Base-by-base conservation (phyloP, 1,284 basidiomycete genomes). In the Lentinula novae-zelandiae region DNA sequence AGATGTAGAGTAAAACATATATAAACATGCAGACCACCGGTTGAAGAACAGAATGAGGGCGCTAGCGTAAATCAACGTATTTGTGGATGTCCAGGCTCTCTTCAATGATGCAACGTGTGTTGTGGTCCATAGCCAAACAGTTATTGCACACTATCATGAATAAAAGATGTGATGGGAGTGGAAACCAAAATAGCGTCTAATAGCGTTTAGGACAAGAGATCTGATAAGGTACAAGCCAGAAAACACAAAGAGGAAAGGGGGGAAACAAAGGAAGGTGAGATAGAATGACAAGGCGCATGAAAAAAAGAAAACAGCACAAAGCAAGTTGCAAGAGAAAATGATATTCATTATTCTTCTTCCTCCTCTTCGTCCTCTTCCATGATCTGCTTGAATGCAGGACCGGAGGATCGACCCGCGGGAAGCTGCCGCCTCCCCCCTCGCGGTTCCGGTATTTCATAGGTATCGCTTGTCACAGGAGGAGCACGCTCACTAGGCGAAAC, bases 301-400 rank as follows among this genome's bases (percentile, higher is more conserved):
- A 39, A 7, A n/a, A 10, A 5, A 52, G 34, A 36, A 34, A 52
- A 31, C 7, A n/a, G 27, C 17, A 38, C 15, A 53, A 20, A 38
- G 12, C 10, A 38, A 38, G n/a, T 46, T 12, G 6, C 55, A 34
- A 46, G 40, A 39, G 8, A 54, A 42, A 42, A 4, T 15, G 2
- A 52, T 34, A 40, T 44, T 17, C 22, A 48, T 54, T 62, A 67
- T 66, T 79, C 79, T 69, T 89, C 86, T 68, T 90, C 89, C 64
- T 86, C 89, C 57, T 84, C 83, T 64, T 85, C 89, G 64, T 92
- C 89, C 67, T 90, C 89, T 70, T 91, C 89, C 69, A 89, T 85
- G 61, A 90, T 90, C 17, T 85, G 72, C 60, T 77, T 79, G 65
- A 89, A 87, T 9, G 87, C 83, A 55, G 82, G 83, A 0, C 85